Percentiles rank a stretch among this genome's conserved stretches.
Conservation (phyloP, 805 yeast species). For the Starmera pachycereana region DNA sequence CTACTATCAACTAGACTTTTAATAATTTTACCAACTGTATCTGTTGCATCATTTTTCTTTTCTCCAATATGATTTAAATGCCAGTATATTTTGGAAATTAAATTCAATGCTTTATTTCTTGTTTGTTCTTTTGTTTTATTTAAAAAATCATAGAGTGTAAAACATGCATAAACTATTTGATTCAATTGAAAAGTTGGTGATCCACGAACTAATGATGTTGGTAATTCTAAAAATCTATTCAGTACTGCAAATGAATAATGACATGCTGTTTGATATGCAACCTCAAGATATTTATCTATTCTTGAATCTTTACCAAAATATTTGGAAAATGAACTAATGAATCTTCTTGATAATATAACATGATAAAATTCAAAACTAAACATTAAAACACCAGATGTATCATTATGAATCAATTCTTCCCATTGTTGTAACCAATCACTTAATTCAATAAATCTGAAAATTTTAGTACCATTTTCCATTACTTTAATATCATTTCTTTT, state of each 20-base stretch:
- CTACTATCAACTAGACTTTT: constrained; percentile 35
- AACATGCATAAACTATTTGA: constrained; percentile 44
- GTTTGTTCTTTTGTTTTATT: constrained; percentile 28
- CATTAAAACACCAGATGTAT: constrained; percentile 36
- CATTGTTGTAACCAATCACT: constrained; percentile 37
- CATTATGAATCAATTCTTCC: constrained; percentile 34
- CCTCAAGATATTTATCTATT: constrained; percentile 16
- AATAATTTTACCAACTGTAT: constrained; percentile 46
- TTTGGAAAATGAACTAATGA: constrained; percentile 22
- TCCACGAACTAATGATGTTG: constrained; percentile 38
- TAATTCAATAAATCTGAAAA: constrained; percentile 12
- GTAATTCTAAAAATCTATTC: constrained; percentile 32
- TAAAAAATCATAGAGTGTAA: constrained; percentile 39
- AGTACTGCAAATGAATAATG: constrained; percentile 35
- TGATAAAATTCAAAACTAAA: constrained; percentile 40
- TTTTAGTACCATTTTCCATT: not conserved
- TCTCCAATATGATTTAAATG: constrained; percentile 48
- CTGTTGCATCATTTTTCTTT: constrained; percentile 47
- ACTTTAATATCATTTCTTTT: constrained; percentile 8
- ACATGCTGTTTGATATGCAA: constrained; percentile 31
- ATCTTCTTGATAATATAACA: constrained; percentile 29
- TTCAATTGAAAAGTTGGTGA: constrained; percentile 43
- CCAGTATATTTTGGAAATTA: constrained; percentile 48
- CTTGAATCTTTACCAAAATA: constrained; percentile 17
- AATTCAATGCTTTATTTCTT: constrained; percentile 30